Evolutionary conservation across 2,329 filamentous ascomycete genomes (phyloP), one percentile per base, ranked within the genome.

Genomic region (Rutstroemia sp.): DNA sequence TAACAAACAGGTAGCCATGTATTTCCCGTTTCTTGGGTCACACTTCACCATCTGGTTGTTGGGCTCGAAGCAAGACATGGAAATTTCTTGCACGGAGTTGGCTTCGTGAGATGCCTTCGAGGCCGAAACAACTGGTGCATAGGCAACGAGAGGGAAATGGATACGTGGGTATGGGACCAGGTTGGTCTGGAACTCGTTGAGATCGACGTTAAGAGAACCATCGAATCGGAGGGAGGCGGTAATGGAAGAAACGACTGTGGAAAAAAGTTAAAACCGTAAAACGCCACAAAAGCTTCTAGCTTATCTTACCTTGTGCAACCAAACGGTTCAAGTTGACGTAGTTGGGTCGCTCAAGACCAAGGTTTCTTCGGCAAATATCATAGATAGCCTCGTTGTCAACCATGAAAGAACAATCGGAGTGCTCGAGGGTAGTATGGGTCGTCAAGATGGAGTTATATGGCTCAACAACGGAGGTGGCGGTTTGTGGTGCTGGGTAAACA

Each of bases 231-330:
- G 72, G 61, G 79, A 83, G 38, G 81, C 82, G 34, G 83, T 86
- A 64, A 86, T 84, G 34, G 81, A 84, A 71, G 80, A 83, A 63
- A 86, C 82, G 56, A 86, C 82, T 34, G 12, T 34, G 30, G 30
- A 34, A 12, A 12, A 34, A 12, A 12, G 10, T 34, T 34, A 34
- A 34, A 34, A 14, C 30, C 14, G 30, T 12, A 12, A 34, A 34
- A 34, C 4, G 30, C 30, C 30, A 5, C 9, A 34, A 34, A 34
- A 34, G 4, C 9, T 34, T 12, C 9, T 12, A 97, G 81, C 97
- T 97, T 78, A 94, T 94, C 79, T 96, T 87, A 72, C 92, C 92
- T 69, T 86, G 83, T 51, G 83, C 82, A 65, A 86, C 84, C 62
- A 86, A 72, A 55, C 81, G 80, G 70, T 86, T 86, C 58, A 86